Evolutionary conservation across 495 filamentous ascomycete species (phyloP).

Genomic region (Parathielavia hyrcaniae): DNA sequence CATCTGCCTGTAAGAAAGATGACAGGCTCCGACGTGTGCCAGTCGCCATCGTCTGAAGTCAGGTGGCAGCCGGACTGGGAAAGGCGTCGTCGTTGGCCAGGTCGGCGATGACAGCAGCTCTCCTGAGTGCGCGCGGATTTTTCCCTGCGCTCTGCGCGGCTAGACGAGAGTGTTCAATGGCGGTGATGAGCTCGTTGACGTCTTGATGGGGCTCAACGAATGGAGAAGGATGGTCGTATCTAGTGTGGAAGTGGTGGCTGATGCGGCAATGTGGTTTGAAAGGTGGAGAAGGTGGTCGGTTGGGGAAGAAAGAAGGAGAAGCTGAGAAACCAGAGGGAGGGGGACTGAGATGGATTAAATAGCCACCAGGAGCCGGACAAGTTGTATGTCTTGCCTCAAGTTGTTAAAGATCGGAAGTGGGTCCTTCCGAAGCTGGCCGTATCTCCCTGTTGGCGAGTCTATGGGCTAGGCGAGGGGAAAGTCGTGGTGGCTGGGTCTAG

Average conservation of each 20-base stretch:
- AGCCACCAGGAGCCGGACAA: slow-evolving; percentile 1
- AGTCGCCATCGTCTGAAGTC: neutral
- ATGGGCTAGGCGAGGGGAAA: slow-evolving; percentile 1
- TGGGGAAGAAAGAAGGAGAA: neutral
- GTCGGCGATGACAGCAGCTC: slow-evolving; percentile 2
- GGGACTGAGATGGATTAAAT: slow-evolving; percentile 1
- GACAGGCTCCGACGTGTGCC: neutral
- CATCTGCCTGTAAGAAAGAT: neutral
- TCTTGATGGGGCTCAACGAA: slow-evolving; percentile 1
- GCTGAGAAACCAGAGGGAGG: neutral
- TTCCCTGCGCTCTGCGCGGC: neutral
- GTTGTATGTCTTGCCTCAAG: slow-evolving; percentile 1
- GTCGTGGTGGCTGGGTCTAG: neutral
- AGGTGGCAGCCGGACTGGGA: slow-evolving; percentile 7
- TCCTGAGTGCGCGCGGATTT: neutral
- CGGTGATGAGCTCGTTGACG: neutral
- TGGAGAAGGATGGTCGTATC: neutral
- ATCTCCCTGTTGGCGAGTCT: neutral
- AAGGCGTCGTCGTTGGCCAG: slow-evolving; percentile 3
- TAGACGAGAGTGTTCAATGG: neutral
- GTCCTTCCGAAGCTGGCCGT: slow-evolving; percentile 5
- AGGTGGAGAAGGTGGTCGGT: too few relatives aligned
- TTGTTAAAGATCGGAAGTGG: slow-evolving; percentile 4
- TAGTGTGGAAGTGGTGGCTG: neutral
- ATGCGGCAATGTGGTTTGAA: slow-evolving; percentile 3